These are phyloP conservation scores for Gyrodon lividus DNA, from an alignment of 768 basidiomycete genomes.

Conservation along the genomic window DNA sequence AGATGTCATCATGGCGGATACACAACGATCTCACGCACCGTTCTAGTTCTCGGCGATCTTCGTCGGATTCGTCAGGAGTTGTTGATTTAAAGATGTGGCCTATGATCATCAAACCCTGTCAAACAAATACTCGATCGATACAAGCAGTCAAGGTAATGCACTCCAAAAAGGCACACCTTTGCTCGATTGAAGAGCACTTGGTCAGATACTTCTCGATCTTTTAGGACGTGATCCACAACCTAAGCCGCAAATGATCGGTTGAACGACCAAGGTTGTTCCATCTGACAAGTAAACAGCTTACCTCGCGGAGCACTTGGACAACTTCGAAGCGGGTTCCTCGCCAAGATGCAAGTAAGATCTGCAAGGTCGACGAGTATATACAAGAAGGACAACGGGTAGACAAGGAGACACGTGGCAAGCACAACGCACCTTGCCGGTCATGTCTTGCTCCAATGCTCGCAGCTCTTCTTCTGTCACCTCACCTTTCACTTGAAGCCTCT, in stretches of 20 bases:
- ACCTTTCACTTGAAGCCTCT: constrained; percentile 85
- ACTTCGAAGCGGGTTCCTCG: constrained; percentile 96
- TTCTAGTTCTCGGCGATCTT: constrained; percentile 92
- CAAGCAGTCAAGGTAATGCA: neutral
- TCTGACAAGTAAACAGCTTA: constrained; percentile 11
- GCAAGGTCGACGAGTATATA: neutral
- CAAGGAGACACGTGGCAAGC: neutral
- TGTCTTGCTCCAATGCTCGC: constrained; percentile 83
- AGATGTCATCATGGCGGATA: neutral
- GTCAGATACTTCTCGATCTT: constrained; percentile 74
- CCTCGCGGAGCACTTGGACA: constrained; percentile 81
- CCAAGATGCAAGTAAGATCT: constrained; percentile 98
- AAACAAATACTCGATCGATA: neutral
- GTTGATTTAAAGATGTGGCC: constrained; percentile 89
- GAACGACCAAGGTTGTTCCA: constrained; percentile 2
- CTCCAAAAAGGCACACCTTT: constrained; percentile 50
- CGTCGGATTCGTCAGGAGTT: constrained; percentile 86
- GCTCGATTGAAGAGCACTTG: constrained; percentile 75
- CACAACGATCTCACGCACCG: constrained; percentile 47
- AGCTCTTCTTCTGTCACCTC: constrained; percentile 85
- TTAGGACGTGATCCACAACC: constrained; percentile 83
- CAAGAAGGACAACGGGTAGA: neutral
- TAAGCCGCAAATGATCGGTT: constrained; percentile 21
- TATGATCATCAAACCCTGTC: constrained; percentile 79
- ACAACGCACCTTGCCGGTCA: constrained; percentile 76